Conservation (phyloP, 192 early-diverging fungal genomes). For the Umbelopsis isabellina region DNA sequence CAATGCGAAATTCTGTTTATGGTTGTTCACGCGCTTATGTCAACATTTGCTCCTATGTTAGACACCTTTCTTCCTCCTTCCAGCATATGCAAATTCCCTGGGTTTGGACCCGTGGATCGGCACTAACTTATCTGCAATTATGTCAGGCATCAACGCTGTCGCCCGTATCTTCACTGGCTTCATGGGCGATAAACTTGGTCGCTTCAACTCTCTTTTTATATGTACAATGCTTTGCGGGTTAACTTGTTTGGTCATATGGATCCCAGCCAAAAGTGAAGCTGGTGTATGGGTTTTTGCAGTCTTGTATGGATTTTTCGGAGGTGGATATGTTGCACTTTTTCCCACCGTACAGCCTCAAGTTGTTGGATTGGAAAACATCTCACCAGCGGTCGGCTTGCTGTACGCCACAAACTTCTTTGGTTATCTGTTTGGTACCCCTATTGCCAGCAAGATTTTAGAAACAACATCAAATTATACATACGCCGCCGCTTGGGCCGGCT, state of each 20-base stretch:
- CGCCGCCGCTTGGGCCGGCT: constrained; percentile 31
- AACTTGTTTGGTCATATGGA: constrained; percentile 52
- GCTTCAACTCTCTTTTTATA: constrained; percentile 43
- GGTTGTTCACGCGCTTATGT: background rate
- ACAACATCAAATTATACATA: constrained; percentile 16
- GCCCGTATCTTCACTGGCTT: constrained; percentile 46
- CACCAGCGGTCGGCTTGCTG: constrained; percentile 42
- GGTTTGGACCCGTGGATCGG: constrained; percentile 37
- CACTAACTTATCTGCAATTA: constrained; percentile 43
- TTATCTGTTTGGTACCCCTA: constrained; percentile 45
- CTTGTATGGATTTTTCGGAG: constrained; percentile 51
- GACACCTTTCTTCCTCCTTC: constrained; percentile 44
- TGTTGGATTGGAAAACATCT: constrained; percentile 44
- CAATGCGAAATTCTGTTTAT: background rate
- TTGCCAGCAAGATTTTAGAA: constrained; percentile 40
- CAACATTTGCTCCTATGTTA: constrained; percentile 26
- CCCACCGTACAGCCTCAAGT: constrained; percentile 38
- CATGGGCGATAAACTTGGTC: constrained; percentile 49
- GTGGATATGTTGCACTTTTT: constrained; percentile 47
- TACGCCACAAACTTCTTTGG: constrained; percentile 50
- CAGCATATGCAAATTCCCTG: constrained; percentile 30
- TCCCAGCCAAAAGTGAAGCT: constrained; percentile 37
- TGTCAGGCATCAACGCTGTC: constrained; percentile 52
- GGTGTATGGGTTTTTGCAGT: constrained; percentile 46
- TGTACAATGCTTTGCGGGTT: constrained; percentile 47